Evolutionary conservation across 371 early-diverging fungal species (phyloP).

Genomic region (Mortierella sp.): DNA sequence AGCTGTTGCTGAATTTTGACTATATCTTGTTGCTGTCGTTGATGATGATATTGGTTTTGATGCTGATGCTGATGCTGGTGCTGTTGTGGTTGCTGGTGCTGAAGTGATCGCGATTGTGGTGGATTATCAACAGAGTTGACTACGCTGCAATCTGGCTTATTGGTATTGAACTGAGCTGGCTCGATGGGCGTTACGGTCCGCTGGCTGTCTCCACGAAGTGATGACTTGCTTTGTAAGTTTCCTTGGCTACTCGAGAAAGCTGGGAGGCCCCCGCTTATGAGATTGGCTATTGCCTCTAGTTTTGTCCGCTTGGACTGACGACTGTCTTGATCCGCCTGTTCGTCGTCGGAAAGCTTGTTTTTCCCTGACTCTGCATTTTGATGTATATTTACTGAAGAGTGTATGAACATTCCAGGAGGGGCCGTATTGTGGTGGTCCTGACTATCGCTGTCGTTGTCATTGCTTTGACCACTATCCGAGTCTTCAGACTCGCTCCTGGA

Average conservation of each 20-base stretch:
- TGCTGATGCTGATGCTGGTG: background rate
- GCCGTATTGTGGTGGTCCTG: background rate
- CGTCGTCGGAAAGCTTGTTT: constrained; percentile 12
- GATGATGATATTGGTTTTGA: too few relatives aligned
- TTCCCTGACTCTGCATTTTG: background rate
- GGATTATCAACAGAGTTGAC: background rate
- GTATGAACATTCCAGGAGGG: background rate
- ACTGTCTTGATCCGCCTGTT: constrained; percentile 3
- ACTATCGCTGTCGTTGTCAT: constrained; percentile 6
- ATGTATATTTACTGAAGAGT: background rate
- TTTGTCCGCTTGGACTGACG: constrained; percentile 36
- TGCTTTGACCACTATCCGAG: constrained; percentile 14
- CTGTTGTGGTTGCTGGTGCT: constrained; percentile 12
- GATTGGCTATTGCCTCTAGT: constrained; percentile 35
- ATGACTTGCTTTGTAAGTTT: background rate
- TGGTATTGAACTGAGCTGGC: constrained; percentile 30
- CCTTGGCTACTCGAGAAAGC: constrained; percentile 1
- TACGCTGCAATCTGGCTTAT: background rate
- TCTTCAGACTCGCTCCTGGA: constrained; percentile 32
- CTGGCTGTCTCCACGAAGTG: background rate
- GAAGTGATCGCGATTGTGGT: background rate
- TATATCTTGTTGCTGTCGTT: too few relatives aligned
- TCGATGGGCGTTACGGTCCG: constrained; percentile 13
- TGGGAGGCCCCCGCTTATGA: constrained; percentile 33
- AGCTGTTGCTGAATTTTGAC: constrained; percentile 2